These are phyloP conservation scores for Davidsoniella neocaledoniae DNA, from an alignment of 2,329 filamentous ascomycete genomes.

Conservation along the genomic window DNA sequence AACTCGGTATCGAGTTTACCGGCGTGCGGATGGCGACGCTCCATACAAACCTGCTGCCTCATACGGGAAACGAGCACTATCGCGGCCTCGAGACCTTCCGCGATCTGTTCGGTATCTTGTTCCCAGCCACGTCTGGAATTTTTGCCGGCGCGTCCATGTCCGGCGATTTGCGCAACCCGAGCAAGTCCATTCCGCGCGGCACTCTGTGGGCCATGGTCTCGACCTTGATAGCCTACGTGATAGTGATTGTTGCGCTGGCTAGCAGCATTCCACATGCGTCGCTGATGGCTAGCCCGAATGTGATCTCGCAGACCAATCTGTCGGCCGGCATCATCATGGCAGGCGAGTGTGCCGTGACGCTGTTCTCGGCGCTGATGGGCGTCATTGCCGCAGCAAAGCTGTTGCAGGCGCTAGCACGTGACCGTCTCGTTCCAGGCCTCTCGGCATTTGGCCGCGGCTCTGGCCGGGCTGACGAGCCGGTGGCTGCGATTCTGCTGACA, in stretches of 20 bases:
- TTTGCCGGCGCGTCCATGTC: slow-evolving; percentile 76
- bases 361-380: slow-evolving; percentile 79
- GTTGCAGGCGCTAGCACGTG: slow-evolving; percentile 65
- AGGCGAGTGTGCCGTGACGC: slow-evolving; percentile 66
- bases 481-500: slow-evolving; percentile 53
- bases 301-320: slow-evolving; percentile 68
- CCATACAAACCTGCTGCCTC: slow-evolving; percentile 56
- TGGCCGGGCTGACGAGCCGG: not conserved
- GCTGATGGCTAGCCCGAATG: slow-evolving; percentile 57
- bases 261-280: slow-evolving; percentile 58
- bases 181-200: slow-evolving; percentile 70
- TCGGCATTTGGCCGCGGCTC: slow-evolving; percentile 40
- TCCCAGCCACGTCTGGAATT: slow-evolving; percentile 46
- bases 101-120: slow-evolving; percentile 71
- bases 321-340: slow-evolving; percentile 57
- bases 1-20: slow-evolving; percentile 56
- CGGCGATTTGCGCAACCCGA: slow-evolving; percentile 66
- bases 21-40: slow-evolving; percentile 58
- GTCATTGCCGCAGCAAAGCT: slow-evolving; percentile 73
- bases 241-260: slow-evolving; percentile 66
- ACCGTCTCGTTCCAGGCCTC: slow-evolving; percentile 62
- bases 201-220: slow-evolving; percentile 61
- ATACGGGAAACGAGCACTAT: slow-evolving; percentile 44
- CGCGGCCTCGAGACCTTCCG: slow-evolving; percentile 54
- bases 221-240: slow-evolving; percentile 58